Base-by-base conservation (phyloP, 306 rosid species). In the Sesbania bispinosa region DNA sequence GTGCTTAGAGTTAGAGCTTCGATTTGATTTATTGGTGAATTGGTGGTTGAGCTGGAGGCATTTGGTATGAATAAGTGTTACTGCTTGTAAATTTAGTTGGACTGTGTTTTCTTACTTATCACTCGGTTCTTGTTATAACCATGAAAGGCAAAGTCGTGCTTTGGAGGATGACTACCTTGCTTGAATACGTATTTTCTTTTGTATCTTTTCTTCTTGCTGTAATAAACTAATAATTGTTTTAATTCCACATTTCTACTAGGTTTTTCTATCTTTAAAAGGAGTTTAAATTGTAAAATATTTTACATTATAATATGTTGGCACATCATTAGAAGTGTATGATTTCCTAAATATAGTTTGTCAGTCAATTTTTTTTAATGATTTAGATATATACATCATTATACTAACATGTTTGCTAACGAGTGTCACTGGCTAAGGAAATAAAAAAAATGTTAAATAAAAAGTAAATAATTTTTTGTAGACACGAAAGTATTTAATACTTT, bases 1-100 rank as follows among this genome's bases (percentile, higher is more conserved):
- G 43, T 58, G 23, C 11, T 80, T 79, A 30, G 71, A 61, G 86
- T 38, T 80, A 21, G 62, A 64, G 58, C 58, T 84, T 79, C 33
- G 53, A 24, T 46, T 64, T 46, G 43, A 48, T 74, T 78, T 46
- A 16, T 42, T 26, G 43, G 4, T 51, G 66, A 71, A 32, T 71
- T 55, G 10, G 19, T 29, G 52, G 9, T 7, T 13, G 59, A 78
- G 74, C 65, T 73, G 45, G 63, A 29, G 6, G 14, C 7, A 35
- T 67, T 74, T 62, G 46, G 26, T 32, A 1, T 50, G 27, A 50
- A 21, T 7, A 4, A 54, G 60, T 52, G 41, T 50, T 36, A 67
- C 47, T 4, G 30, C 51, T 61, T 62, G 26, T 26, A 26, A 58
- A 71, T 66, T 27, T 33, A 62, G 54, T 32, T 75, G 45, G 18